These are phyloP conservation scores for Aspergillus wentii DNA, from an alignment of 495 filamentous ascomycete genomes.

Conservation along the genomic window DNA sequence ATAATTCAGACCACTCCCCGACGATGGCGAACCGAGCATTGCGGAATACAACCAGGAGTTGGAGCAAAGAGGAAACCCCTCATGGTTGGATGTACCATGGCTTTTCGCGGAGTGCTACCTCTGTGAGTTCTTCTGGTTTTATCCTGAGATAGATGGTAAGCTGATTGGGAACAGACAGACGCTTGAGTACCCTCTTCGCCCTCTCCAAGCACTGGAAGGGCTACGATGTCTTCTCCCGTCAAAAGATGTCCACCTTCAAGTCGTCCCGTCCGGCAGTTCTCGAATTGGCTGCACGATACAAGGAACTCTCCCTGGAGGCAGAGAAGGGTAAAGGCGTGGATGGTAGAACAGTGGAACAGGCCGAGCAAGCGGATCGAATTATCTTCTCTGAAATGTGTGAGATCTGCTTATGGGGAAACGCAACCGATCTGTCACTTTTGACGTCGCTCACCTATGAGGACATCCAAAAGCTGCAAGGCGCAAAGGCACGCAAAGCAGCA, in stretches of 20 bases:
- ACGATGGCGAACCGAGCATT: conserved; percentile 78
- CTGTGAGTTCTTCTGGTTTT: conserved; percentile 55
- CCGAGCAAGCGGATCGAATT: conserved; percentile 65
- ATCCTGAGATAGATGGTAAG: not conserved
- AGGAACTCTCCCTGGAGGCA: conserved; percentile 56
- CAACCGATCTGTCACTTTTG: conserved; percentile 87
- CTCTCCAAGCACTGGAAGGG: conserved; percentile 79
- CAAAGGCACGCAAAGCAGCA: conserved; percentile 72
- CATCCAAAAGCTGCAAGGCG: conserved; percentile 91
- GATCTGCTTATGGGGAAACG: conserved; percentile 97
- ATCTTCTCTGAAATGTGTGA: conserved; percentile 93
- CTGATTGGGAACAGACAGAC: conserved; percentile 44
- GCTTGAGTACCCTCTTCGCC: conserved; percentile 70
- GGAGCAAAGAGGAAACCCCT: conserved; percentile 64
- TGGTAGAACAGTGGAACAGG: conserved; percentile 38
- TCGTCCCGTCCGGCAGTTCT: conserved; percentile 89
- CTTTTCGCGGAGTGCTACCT: conserved; percentile 92
- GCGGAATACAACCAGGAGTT: conserved; percentile 82
- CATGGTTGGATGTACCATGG: conserved; percentile 84
- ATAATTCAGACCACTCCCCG: conserved; percentile 62
- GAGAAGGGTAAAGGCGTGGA: conserved; percentile 28
- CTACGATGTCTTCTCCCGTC: conserved; percentile 87
- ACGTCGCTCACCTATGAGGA: conserved; percentile 90
- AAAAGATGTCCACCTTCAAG: conserved; percentile 89
- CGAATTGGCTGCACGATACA: conserved; percentile 76